Evolutionary conservation across 2,329 filamentous ascomycete species (phyloP), one percentile per base, ranked within the genome.

Genomic region (Cercospora zeina): DNA sequence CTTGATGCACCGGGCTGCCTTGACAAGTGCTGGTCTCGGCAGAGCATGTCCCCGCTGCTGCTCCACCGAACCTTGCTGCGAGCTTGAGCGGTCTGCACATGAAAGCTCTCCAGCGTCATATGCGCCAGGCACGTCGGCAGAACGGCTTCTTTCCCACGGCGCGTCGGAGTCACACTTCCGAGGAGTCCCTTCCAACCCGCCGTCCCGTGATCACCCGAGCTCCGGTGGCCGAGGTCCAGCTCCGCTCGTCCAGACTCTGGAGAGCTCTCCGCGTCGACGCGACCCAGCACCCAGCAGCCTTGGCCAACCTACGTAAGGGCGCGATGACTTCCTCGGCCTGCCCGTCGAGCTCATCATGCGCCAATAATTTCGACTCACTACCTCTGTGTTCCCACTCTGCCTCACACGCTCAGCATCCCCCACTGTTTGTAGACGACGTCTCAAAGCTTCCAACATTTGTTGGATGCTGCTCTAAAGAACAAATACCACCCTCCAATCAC

Each of bases 181-280:
- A 50, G 21, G 27, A 27, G 24, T 57, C 24, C 31, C 30, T 50
- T 45, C 8, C 30, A 53, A 16, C 56, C 45, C 31, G 16, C 33
- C 19, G 50, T 33, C 47, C 67, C 67, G 68, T 61, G 56, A 67
- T 45, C 36, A 57, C 67, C 69, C 69, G 56, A 51, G n/a, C 16
- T 24, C 4, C n/a, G 24, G 33, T 53, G 56, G 56, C 56, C 56
- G 69, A 70, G 69, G 69, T 67, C 61, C 59, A 63, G 62, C 59
- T 72, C 70, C 70, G 68, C 63, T 72, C 70, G 67, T 62, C 70
- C 70, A 67, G 61, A 58, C 50, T 57, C 66, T 68, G 62, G 61
- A 61, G 51, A 62, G 39, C 51, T 34, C 61, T 63, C 66, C 66
- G 65, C 61, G 63, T 57, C 56, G 47, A 56, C 65, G 68, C 65